phyloP scores from a whole-genome alignment of 306 rosid genomes.

The Medicago lupulina region DNA sequence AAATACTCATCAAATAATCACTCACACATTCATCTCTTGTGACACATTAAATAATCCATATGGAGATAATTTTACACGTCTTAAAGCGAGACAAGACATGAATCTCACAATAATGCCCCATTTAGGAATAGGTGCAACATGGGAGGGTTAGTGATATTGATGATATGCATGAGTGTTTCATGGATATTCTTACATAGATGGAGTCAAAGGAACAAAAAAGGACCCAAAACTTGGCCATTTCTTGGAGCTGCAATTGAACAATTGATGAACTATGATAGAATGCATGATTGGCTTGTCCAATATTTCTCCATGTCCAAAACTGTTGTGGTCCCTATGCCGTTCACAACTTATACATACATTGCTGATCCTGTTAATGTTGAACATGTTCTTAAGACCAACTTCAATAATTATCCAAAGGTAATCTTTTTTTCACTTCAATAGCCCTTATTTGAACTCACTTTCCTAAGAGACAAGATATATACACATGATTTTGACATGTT shows the following conservation, averaged over 20 bases:
- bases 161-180: slow-evolving; percentile 51
- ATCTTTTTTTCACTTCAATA: neutral
- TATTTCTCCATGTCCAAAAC: slow-evolving; percentile 67
- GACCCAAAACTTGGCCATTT: slow-evolving; percentile 91
- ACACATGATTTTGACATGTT: too few species aligned
- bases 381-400: slow-evolving; percentile 88
- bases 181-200: slow-evolving; percentile 76
- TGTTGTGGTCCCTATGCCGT: slow-evolving; percentile 90
- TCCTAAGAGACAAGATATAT: too few species aligned
- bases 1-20: slow-evolving; percentile 38
- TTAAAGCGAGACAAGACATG: slow-evolving; percentile 40
- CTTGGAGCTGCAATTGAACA: slow-evolving; percentile 90
- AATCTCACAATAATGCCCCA: slow-evolving; percentile 25
- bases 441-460: too few species aligned
- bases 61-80: slow-evolving; percentile 11
- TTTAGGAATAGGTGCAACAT: slow-evolving; percentile 39
- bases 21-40: slow-evolving; percentile 34
- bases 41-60: neutral
- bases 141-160: slow-evolving; percentile 48
- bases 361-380: slow-evolving; percentile 92
- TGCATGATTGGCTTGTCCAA: slow-evolving; percentile 88
- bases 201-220: slow-evolving; percentile 71
- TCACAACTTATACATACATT: slow-evolving; percentile 84
- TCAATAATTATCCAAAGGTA: slow-evolving; percentile 87
- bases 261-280: slow-evolving; percentile 69